Evolutionary conservation across 2,329 filamentous ascomycete species (phyloP), one percentile per base, ranked within the genome.

Genomic region (Aspergillus intermedius): DNA sequence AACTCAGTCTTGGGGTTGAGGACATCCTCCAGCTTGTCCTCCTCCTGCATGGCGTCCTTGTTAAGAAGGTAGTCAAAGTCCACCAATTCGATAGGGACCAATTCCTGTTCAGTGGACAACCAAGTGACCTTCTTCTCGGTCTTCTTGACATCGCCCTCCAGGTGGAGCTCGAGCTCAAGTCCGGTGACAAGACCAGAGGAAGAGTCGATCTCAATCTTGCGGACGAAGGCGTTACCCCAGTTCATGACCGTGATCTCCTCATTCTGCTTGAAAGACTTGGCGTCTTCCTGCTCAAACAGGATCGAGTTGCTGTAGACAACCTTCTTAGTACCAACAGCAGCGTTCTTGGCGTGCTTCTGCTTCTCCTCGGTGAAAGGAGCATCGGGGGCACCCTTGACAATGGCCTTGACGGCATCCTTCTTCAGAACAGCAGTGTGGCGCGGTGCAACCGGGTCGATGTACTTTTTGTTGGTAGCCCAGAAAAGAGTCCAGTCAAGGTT

Each of bases 91-190:
- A 93, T 84, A 6, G 84, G 83, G 12, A 95, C 77, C 0, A 95
- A 79, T 50, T 86, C 80, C 72, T 91, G 87, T 41, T 88, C 81
- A 0, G 79, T 80, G 1, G 88, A 85, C 43, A 97, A 75, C 91
- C 91, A 97, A 1, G 91, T 96, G 34, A 97, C 82, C 78, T 97
- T 97, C 82, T 96, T 96, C 63, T 89, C 84, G 0, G 91, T 97
- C 64, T 88, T 86, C 77, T 95, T 95, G 69, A 97, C 88, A 67
- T 97, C 91, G 48, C 91, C 91, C 60, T 87, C 82, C 44, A 96
- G 81, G 70, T 97, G 86, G n/a, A 96, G 81, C 71, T 95, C 88
- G 47, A 93, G 77, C 49, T 87, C 86, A 35, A 95, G 77, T 32
- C 73, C 75, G 10, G 83, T 85, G 60, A 95, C 83, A 43, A 80